phyloP scores from a whole-genome alignment of 2,329 filamentous ascomycete species.

The Colletotrichum karsti region DNA sequence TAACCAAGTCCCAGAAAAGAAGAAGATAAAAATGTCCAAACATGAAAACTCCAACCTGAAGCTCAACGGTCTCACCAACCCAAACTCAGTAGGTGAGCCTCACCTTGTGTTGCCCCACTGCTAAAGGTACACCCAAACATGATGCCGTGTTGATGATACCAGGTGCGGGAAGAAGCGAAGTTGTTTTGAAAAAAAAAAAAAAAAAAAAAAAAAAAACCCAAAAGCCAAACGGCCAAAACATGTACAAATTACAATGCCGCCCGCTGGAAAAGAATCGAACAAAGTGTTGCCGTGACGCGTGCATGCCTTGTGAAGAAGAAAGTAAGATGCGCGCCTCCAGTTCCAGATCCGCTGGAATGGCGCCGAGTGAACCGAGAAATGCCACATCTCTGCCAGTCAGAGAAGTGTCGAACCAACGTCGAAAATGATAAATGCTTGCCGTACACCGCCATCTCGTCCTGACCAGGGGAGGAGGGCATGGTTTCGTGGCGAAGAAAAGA shows the following conservation, averaged over 20 bases:
- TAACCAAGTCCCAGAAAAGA: neutral
- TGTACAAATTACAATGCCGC: conserved; percentile 13
- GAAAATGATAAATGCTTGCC: neutral
- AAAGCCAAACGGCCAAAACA: neutral
- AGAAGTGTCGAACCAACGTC: neutral
- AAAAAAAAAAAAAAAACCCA: neutral
- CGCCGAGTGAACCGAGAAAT: neutral
- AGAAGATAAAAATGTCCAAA: conserved; percentile 1
- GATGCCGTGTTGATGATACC: neutral
- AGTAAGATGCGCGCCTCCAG: conserved; percentile 8
- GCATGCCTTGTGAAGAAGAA: conserved; percentile 18
- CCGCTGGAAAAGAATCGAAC: conserved; percentile 12
- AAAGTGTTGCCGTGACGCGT: conserved; percentile 17
- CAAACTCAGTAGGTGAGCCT: neutral
- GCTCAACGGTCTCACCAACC: neutral
- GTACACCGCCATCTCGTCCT: neutral
- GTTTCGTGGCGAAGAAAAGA: neutral
- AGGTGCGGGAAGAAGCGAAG: conserved; percentile 4
- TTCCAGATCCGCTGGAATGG: conserved; percentile 11
- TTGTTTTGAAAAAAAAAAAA: neutral
- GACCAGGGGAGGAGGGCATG: neutral
- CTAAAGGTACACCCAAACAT: conserved; percentile 10
- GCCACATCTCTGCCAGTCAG: neutral
- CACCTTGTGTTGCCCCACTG: neutral
- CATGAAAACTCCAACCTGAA: conserved; percentile 11